Evolutionary conservation across 2,329 filamentous ascomycete genomes (phyloP), one percentile per base, ranked within the genome.

Genomic region (Cylindrodendrum hubeiense): DNA sequence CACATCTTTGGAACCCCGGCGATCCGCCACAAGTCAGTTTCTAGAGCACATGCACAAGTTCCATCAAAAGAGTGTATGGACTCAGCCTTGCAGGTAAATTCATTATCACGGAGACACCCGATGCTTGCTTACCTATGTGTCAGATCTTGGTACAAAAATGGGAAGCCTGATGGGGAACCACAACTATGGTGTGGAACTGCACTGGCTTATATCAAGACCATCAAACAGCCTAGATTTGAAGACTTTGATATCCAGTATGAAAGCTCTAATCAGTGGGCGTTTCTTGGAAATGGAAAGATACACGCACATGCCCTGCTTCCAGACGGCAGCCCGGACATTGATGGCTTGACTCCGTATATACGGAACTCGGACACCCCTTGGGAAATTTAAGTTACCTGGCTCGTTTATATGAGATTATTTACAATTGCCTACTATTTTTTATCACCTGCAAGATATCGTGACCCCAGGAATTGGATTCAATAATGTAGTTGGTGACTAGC

Each of bases 1-100:
- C 17, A 37, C 30, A 5, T 19, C 50, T 13, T 9, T 53, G 5
- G 50, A 37, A 8, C 17, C 33, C 8, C 12, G 19, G 17, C 21
- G 33, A 5, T 10, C 12, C n/a, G 21, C 33, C 19, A 24, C 33
- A 4, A 39, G 3, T 8, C 28, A 24, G 19, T 39, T 53, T 39
- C n/a, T 39, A 15, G 50, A 53, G 33, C 33, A 53, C 19, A 30
- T 53, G n/a, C 24, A 39, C 50, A 39, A 34, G n/a, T 53, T 26
- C 9, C 21, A 28, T 7, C 21, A n/a, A n/a, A 53, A 34, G 50
- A 28, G 7, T 10, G 50, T 53, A 9, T 53, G 28, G 28, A 37
- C 28, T 24, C 12, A n/a, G 12, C 28, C n/a, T 9, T 53, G 50
- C 21, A 22, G 50, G 34, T 37, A 17, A 12, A 28, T 50, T 7